Conservation (phyloP, 1,284 basidiomycete genomes). For the Xerocomus amazonicus region DNA sequence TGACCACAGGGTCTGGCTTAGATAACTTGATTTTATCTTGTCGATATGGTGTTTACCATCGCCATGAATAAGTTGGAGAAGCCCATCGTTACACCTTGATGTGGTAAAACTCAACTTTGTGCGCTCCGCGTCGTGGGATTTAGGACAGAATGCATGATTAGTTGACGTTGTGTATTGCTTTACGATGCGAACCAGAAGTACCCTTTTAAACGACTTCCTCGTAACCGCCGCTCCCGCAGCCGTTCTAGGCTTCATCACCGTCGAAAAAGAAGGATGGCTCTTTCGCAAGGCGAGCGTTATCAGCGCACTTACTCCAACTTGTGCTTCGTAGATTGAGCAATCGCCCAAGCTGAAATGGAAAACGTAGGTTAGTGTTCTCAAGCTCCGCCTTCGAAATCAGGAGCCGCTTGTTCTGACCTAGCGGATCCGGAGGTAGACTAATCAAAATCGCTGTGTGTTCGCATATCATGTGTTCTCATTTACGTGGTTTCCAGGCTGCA, state of each 20-base stretch:
- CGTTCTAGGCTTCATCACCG: constrained; percentile 77
- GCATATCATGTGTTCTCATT: background rate
- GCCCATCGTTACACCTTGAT: background rate
- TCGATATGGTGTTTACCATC: background rate
- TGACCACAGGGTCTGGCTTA: too few species aligned
- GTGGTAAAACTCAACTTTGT: constrained; percentile 15
- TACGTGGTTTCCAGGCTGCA: constrained; percentile 53
- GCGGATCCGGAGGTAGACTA: constrained; percentile 62
- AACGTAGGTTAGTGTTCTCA: constrained; percentile 40
- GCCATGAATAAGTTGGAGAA: background rate
- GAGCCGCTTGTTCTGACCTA: background rate
- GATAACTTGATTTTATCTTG: background rate
- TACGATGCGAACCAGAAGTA: constrained; percentile 13
- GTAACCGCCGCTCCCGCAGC: constrained; percentile 30
- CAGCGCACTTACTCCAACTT: constrained; percentile 14
- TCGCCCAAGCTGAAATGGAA: constrained; percentile 85
- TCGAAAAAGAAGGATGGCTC: constrained; percentile 76
- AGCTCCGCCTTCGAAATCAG: background rate
- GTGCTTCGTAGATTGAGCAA: constrained; percentile 64
- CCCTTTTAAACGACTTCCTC: constrained; percentile 13
- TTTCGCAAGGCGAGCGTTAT: constrained; percentile 59
- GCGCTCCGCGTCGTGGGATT: constrained; percentile 19
- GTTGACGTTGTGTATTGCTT: constrained; percentile 1
- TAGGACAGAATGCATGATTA: background rate
- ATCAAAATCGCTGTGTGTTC: background rate